phyloP scores from a whole-genome alignment of 1,284 basidiomycete species.

The Farysia itapuensis region DNA sequence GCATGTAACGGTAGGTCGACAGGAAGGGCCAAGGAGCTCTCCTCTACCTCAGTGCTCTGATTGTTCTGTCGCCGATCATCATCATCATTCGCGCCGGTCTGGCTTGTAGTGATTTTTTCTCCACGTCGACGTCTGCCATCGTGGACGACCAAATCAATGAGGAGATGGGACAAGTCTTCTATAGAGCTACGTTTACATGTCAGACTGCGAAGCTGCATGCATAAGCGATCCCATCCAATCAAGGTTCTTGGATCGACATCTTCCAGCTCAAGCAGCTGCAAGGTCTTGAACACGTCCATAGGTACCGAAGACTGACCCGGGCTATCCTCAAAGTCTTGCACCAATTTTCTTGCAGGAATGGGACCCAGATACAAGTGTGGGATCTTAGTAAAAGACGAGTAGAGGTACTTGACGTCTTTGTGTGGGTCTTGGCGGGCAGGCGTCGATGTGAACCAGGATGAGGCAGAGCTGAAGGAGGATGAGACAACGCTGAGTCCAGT shows the following conservation, averaged over 20 bases:
- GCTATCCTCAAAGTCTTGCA: constrained; percentile 72
- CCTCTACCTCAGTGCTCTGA: constrained; percentile 4
- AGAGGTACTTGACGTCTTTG: constrained; percentile 75
- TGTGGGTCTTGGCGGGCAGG: constrained; percentile 64
- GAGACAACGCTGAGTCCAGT: constrained; percentile 78
- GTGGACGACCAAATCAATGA: constrained; percentile 74
- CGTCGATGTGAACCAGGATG: constrained; percentile 28
- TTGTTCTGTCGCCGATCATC: no score
- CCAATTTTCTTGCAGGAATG: constrained; percentile 66
- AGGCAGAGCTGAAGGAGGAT: constrained; percentile 63
- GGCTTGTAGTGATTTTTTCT: constrained; percentile 8
- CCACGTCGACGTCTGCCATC: constrained; percentile 63
- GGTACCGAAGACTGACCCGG: constrained; percentile 76
- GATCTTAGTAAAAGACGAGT: constrained; percentile 81
- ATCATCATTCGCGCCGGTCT: background rate
- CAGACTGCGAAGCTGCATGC: constrained; percentile 72
- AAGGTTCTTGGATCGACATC: constrained; percentile 80
- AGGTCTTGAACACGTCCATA: constrained; percentile 78
- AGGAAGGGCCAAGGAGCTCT: constrained; percentile 2
- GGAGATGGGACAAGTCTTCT: constrained; percentile 78
- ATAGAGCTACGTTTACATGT: constrained; percentile 76
- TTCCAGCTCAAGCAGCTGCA: constrained; percentile 72
- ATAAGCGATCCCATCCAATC: constrained; percentile 80
- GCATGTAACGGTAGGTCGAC: constrained; percentile 68
- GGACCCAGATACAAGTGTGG: constrained; percentile 67